Evolutionary conservation across 2,329 filamentous ascomycete species (phyloP), one percentile per base, ranked within the genome.

Genomic region (Exophiala oligosperma): DNA sequence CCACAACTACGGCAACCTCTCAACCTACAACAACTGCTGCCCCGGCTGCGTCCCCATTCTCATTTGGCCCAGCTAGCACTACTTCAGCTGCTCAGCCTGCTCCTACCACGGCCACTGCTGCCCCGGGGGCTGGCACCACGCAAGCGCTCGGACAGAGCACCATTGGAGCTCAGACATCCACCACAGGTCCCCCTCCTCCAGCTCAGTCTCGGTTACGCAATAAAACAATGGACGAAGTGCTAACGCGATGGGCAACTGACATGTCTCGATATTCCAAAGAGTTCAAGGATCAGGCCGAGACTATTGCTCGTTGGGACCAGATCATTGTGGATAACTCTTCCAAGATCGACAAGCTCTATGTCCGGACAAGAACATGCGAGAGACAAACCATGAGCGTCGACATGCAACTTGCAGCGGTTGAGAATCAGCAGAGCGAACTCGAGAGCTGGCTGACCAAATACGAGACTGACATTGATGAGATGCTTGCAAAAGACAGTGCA

Each of bases 191-290:
- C 1, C 79, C 87, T 2, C 93, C 94, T 14, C 88, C 92, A 57
- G 77, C 81, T 1, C 86, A 95, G 68, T 94, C 93, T 3, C 88
- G 94, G 28, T 81, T 99, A 38, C 96, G 96, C 80, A 96, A 97
- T 75, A 97, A 96, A 78, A 96, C 93, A 0, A 97, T 99, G 90
- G 94, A 99, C 70, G 94, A 99, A 72, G 97, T 99, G 64, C 92
- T 99, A 65, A 97, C 91, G 3, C 87, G 92, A 32, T 99, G 94
- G 94, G 94, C 94, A 1, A 91, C 92, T 0, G 94, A 97, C 70
- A 80, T 99, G 50, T 89, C 92, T 53, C 95, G 96, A 70, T 97
- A 99, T 71, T 93, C 97, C 70, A 96, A 96, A 73, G 91, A 96
- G 59, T 99, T 97, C 78, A 92, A 95, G 71, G 84, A 88, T 35